Percentiles rank a stretch among this genome's conserved stretches.
phyloP scores from a whole-genome alignment of 2,329 filamentous ascomycete genomes.

The Rugonectria rugulosa region DNA sequence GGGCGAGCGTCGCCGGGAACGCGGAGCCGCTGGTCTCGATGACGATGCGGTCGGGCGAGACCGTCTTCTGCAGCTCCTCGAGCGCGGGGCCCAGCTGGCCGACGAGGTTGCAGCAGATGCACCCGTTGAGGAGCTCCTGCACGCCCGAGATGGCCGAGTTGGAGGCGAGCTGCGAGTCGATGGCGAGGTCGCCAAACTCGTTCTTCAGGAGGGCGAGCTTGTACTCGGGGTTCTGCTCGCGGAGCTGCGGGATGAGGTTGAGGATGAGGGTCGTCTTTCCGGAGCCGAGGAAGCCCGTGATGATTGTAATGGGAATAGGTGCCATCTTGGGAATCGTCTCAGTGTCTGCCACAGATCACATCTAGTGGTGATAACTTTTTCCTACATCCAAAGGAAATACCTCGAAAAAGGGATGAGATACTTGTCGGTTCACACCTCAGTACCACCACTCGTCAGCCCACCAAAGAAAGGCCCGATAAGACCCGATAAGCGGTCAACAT shows the following conservation, averaged over 20 bases:
- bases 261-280: slow-evolving; percentile 97
- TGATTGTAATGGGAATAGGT: slow-evolving; percentile 88
- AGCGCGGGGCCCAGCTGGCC: slow-evolving; percentile 87
- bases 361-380: not conserved
- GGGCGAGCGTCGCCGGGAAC: slow-evolving; percentile 86
- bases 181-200: slow-evolving; percentile 93
- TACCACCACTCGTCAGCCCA: slow-evolving; percentile 28
- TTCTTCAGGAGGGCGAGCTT: slow-evolving; percentile 95
- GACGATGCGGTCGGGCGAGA: slow-evolving; percentile 81
- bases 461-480: slow-evolving; percentile 33
- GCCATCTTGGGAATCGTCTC: slow-evolving; percentile 53
- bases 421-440: not conserved
- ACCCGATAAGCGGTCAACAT: slow-evolving; percentile 19
- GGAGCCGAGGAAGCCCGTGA: slow-evolving; percentile 95
- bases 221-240: slow-evolving; percentile 75
- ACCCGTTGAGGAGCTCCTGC: slow-evolving; percentile 92
- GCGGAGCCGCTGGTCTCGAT: slow-evolving; percentile 92
- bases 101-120: slow-evolving; percentile 98
- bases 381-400: slow-evolving; percentile 27
- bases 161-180: slow-evolving; percentile 90
- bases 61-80: slow-evolving; percentile 68
- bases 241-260: slow-evolving; percentile 90
- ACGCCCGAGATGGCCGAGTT: slow-evolving; percentile 86
- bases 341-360: not conserved
- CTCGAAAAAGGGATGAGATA: slow-evolving; percentile 16